Evolutionary conservation across 2,329 filamentous ascomycete genomes (phyloP), one percentile per base, ranked within the genome.

Genomic region (Alternaria brassicicola): DNA sequence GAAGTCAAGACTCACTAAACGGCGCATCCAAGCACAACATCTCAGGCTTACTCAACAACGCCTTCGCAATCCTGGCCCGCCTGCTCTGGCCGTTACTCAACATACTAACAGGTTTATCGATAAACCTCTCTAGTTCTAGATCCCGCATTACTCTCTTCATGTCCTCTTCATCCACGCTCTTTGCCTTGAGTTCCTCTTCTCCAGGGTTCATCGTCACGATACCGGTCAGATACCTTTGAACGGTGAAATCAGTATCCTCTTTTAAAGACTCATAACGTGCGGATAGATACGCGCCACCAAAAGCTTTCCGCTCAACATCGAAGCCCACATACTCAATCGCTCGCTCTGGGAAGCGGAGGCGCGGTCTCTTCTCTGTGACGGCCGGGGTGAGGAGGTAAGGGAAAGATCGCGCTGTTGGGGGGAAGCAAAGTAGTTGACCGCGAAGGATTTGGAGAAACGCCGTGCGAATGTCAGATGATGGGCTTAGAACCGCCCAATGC

Each of bases 291-390:
- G 92, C 89, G 2, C 84, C 83, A 6, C 85, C 79, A 13, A 85
- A 79, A 47, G 82, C 79, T 6, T 84, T 83, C 25, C 87, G 84
- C 66, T 93, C 90, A 2, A 87, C 88, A 71, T 92, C 91, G 71
- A 98, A 98, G 0, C 95, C 94, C 9, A 98, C 93, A 81, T 97
- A 94, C 67, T 89, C 88, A 57, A 99, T 89, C 0, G 92, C 92
- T 64, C 83, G 83, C 12, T 82, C 82, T 0, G 90, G 86, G 51
- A 81, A 84, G 42, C 85, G 83, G 46, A 91, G 76, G 2, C 82
- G 79, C 21, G 76, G 77, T 62, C 82, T 82, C 67, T 79, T 83
- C 6, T 70, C 59, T 2, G 85, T 79, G 6, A 92, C 83, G 6
- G 84, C 82, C 46, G 86, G 83, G 2, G 84, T 86, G 13, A 89